These are phyloP conservation scores for Ananas comosus DNA, from an alignment of 176 grass and related monocot species.

Conservation along the genomic window DNA sequence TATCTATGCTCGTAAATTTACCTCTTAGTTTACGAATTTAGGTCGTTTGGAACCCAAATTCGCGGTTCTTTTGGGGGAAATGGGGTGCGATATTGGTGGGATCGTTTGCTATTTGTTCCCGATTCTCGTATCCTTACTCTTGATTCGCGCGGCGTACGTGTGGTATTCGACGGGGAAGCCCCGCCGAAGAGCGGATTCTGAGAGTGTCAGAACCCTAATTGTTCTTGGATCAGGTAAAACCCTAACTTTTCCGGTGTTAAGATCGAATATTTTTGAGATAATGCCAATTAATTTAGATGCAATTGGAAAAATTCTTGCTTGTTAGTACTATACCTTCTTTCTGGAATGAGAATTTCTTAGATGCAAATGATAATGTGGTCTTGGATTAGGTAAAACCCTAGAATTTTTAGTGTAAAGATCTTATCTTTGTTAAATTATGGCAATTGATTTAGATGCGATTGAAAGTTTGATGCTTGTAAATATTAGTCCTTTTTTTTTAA, in stretches of 20 bases:
- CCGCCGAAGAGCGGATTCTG: background rate
- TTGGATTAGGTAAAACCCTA: no score
- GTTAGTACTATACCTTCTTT: background rate
- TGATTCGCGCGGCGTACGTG: slow-evolving; percentile 7
- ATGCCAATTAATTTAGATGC: background rate
- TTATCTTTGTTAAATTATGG: no score
- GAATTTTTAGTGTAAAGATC: no score
- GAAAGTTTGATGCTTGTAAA: no score
- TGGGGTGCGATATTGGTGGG: background rate
- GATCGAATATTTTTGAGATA: background rate
- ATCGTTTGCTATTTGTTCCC: slow-evolving; percentile 2
- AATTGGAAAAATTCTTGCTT: no score
- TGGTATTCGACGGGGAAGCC: slow-evolving; percentile 7
- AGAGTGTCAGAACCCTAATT: slow-evolving; percentile 13
- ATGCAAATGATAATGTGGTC: background rate
- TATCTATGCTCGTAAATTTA: background rate
- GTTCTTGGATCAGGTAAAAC: slow-evolving; percentile 13
- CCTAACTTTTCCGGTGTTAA: background rate
- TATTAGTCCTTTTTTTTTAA: no score
- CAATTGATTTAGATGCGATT: background rate
- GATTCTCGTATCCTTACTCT: background rate
- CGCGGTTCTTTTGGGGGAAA: background rate
- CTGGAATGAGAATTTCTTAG: no score
- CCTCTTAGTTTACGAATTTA: background rate
- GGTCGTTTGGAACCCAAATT: background rate